These are phyloP conservation scores for Carnegiea gigantea DNA, from an alignment of 179 eudicot species.

Conservation along the genomic window DNA sequence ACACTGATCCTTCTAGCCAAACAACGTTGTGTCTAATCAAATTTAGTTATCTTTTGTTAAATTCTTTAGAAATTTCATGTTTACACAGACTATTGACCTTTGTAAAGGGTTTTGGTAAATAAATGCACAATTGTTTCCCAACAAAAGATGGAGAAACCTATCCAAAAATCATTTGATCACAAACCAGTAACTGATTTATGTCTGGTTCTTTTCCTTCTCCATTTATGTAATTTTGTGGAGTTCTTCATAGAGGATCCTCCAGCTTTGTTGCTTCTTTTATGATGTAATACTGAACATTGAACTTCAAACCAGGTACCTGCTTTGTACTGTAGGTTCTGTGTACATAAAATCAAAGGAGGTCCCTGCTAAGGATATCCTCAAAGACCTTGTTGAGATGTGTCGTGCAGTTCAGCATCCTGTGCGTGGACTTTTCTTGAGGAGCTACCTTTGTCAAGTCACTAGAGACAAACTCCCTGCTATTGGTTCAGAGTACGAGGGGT, in stretches of 20 bases:
- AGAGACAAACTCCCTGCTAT: constrained; percentile 89
- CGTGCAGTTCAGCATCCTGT: constrained; percentile 97
- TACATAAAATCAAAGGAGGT: constrained; percentile 91
- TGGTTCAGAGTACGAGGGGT: constrained; percentile 89
- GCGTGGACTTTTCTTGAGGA: constrained; percentile 94
- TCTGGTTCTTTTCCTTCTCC: background rate
- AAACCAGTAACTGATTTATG: background rate
- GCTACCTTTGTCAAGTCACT: constrained; percentile 93
- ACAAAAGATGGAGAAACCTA: too few species aligned
- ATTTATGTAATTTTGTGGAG: background rate
- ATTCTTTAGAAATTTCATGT: background rate
- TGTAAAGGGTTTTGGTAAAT: background rate
- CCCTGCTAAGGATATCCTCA: constrained; percentile 84
- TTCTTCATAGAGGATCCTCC: background rate
- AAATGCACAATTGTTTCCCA: too few species aligned
- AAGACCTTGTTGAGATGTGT: constrained; percentile 98
- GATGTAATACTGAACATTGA: constrained; percentile 4
- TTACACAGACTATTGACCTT: background rate
- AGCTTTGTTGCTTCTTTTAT: background rate
- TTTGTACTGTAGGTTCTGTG: constrained; percentile 96
- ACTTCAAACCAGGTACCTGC: constrained; percentile 67
- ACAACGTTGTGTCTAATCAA: background rate
- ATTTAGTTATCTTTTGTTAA: background rate
- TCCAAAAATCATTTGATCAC: background rate
- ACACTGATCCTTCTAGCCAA: background rate